A percentile compares a stretch with the other conserved stretches of the same genome.
Conservation (phyloP, 1,284 basidiomycete species). For the Puccinia horiana region DNA sequence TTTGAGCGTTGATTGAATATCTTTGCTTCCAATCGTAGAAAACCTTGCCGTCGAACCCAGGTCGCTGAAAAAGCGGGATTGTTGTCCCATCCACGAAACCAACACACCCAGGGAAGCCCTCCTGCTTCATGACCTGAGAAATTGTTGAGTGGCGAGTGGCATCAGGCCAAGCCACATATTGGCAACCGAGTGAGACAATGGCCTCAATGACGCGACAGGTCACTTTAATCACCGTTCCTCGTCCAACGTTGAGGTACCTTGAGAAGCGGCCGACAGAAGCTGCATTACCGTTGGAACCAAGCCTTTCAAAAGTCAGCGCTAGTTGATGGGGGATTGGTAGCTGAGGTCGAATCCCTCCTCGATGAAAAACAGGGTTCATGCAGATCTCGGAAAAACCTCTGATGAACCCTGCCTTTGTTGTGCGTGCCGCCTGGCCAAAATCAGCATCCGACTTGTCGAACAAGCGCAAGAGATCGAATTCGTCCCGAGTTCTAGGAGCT, state of each 20-base stretch:
- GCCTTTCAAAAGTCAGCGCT: constrained; percentile 12
- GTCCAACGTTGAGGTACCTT: background rate
- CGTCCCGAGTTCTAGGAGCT: background rate
- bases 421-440: background rate
- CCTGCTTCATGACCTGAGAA: background rate
- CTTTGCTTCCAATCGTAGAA: constrained; percentile 6
- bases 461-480: background rate
- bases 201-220: constrained; percentile 7
- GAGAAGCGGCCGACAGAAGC: constrained; percentile 15
- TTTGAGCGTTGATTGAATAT: constrained; percentile 21
- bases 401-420: background rate
- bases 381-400: background rate
- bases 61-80: background rate
- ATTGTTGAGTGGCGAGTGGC: background rate
- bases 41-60: background rate
- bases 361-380: constrained; percentile 1
- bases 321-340: constrained; percentile 28
- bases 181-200: background rate
- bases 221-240: constrained; percentile 4
- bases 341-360: background rate
- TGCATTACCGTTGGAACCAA: constrained; percentile 17
- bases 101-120: constrained; percentile 4
- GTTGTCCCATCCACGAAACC: constrained; percentile 34
- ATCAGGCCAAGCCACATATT: constrained; percentile 14
- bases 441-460: background rate